Conservation (phyloP, 768 basidiomycete species). For the Phaffia tasmanica region DNA sequence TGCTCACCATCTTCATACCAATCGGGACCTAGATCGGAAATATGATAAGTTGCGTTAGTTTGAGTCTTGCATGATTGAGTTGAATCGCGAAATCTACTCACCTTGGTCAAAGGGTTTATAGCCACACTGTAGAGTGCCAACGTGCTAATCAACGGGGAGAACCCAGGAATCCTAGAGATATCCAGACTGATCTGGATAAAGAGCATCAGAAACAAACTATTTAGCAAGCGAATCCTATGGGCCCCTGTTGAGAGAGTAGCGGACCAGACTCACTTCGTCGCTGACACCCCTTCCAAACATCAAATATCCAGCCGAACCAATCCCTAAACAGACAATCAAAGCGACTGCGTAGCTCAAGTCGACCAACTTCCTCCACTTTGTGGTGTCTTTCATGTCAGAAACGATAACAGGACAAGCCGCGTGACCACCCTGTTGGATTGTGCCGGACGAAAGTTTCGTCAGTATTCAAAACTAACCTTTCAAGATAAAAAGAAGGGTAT, state of each 20-base stretch:
- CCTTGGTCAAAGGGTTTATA: slow-evolving; percentile 47
- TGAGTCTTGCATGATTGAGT: too few species aligned
- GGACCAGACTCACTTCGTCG: slow-evolving; percentile 2
- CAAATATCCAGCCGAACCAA: slow-evolving; percentile 71
- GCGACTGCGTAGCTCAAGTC: slow-evolving; percentile 53
- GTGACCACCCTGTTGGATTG: slow-evolving; percentile 46
- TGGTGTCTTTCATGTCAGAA: slow-evolving; percentile 76
- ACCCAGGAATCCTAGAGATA: slow-evolving; percentile 50
- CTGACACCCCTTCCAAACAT: slow-evolving; percentile 75
- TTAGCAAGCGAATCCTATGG: not conserved
- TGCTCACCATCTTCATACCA: slow-evolving; percentile 20
- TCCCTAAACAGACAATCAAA: slow-evolving; percentile 49
- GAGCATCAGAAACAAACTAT: not conserved
- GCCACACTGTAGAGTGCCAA: slow-evolving; percentile 63
- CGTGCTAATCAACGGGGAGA: slow-evolving; percentile 54
- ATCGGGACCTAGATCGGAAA: slow-evolving; percentile 22
- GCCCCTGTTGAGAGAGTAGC: too few species aligned
- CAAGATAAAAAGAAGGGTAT: slow-evolving; percentile 17
- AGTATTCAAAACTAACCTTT: not conserved
- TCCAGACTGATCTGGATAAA: slow-evolving; percentile 62
- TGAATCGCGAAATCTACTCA: slow-evolving; percentile 52
- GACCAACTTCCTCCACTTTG: slow-evolving; percentile 49
- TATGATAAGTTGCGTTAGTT: slow-evolving; percentile 55
- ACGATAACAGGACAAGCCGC: slow-evolving; percentile 76
- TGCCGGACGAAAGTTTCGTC: slow-evolving; percentile 44